phyloP scores from a whole-genome alignment of 2,329 filamentous ascomycete genomes.

The Penicillium sclerotigenum region DNA sequence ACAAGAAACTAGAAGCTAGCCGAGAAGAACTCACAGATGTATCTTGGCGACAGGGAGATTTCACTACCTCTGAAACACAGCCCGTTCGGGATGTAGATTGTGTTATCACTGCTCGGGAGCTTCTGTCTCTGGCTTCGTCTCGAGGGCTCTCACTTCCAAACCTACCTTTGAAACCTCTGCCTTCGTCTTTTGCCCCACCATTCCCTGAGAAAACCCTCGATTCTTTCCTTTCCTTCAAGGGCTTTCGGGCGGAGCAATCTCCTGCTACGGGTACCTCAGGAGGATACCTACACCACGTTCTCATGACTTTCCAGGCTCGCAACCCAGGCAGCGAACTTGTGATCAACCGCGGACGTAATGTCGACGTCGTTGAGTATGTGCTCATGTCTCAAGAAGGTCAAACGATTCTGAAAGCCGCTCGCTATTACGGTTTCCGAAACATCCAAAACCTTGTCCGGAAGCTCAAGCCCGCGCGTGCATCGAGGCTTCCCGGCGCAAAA shows the following conservation, averaged over 20 bases:
- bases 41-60: conserved; percentile 57
- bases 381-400: conserved; percentile 58
- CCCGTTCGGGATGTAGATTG: conserved; percentile 87
- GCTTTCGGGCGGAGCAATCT: conserved; percentile 39
- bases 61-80: conserved; percentile 34
- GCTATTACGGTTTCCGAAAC: conserved; percentile 96
- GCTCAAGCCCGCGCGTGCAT: conserved; percentile 74
- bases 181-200: conserved; percentile 45
- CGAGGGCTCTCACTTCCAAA: conserved; percentile 73
- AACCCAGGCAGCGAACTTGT: conserved; percentile 70
- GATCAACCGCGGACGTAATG: conserved; percentile 74
- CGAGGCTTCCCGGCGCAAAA: conserved; percentile 74
- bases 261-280: conserved; percentile 74
- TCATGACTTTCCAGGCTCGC: conserved; percentile 68
- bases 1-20: conserved; percentile 97
- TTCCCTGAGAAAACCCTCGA: conserved; percentile 74
- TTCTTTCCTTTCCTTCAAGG: conserved; percentile 69
- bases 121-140: conserved; percentile 82
- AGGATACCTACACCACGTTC: conserved; percentile 81
- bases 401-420: conserved; percentile 71
- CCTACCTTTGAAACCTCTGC: conserved; percentile 60
- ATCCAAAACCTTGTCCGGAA: conserved; percentile 97
- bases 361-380: conserved; percentile 83
- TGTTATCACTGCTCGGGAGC: conserved; percentile 93
- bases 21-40: conserved; percentile 84